Evolutionary conservation across 306 rosid species (phyloP).

Genomic region (Prunus padus): DNA sequence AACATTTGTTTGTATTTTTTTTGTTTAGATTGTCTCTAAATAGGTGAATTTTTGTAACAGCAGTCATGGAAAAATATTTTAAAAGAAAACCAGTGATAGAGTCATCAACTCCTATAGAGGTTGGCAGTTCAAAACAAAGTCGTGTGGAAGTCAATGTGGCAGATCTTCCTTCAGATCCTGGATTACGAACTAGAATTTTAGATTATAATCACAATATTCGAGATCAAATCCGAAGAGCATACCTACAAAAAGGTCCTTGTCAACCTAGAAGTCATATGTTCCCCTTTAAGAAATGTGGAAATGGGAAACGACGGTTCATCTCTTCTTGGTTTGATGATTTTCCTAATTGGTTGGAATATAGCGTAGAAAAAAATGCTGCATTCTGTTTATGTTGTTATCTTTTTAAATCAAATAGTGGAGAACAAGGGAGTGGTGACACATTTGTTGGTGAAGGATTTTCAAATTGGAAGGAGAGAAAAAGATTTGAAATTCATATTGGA

Average conservation of each 20-base stretch:
- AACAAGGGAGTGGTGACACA: neutral
- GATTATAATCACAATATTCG: neutral
- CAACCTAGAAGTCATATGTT: neutral
- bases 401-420: neutral
- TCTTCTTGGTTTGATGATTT: neutral
- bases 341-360: slow-evolving; percentile 3
- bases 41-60: too few relatives aligned
- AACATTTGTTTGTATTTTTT: too few relatives aligned
- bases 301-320: neutral
- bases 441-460: neutral
- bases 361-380: neutral
- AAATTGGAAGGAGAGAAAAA: neutral
- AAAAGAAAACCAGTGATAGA: neutral
- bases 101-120: neutral
- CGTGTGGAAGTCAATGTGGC: neutral
- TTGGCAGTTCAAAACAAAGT: neutral
- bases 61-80: neutral
- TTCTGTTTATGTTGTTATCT: slow-evolving; percentile 1
- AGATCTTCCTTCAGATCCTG: neutral
- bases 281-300: neutral
- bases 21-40: too few relatives aligned
- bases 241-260: slow-evolving; percentile 4
- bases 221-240: neutral
- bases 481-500: neutral
- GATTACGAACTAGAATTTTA: neutral